A percentile compares a stretch with the other conserved stretches of the same genome.
Conservation (phyloP, 176 grass and related monocot genomes). For the Phyllostachys edulis region DNA sequence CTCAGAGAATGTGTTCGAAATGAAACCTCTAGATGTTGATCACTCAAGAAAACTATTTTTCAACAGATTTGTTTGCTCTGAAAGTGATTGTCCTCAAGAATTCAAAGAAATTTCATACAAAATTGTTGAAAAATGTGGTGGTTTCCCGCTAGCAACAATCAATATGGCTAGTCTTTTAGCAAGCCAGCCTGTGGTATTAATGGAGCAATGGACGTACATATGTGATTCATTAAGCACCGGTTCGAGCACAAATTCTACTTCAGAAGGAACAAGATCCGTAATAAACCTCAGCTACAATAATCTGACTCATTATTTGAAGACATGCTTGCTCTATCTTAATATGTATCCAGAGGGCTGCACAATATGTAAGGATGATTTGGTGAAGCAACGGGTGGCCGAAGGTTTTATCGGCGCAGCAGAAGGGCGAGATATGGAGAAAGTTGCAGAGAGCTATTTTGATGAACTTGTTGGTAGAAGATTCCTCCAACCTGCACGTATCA, state of each 20-base stretch:
- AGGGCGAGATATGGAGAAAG: neutral
- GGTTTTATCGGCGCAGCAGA: neutral
- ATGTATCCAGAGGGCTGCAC: neutral
- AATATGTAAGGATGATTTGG: neutral
- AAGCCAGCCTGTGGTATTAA: neutral
- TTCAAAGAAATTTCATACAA: neutral
- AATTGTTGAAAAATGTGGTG: neutral
- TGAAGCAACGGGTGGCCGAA: constrained; percentile 1
- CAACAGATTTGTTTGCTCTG: neutral
- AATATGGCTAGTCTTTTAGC: neutral
- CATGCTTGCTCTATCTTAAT: neutral
- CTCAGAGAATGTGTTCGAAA: neutral
- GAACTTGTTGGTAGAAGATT: neutral
- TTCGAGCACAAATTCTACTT: neutral
- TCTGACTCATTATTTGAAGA: constrained; percentile 1
- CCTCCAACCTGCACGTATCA: neutral
- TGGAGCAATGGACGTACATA: neutral
- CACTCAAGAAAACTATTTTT: neutral
- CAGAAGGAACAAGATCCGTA: neutral
- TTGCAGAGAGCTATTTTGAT: neutral
- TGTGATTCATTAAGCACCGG: neutral
- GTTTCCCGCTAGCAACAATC: neutral
- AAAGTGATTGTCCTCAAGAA: neutral
- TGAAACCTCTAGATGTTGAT: neutral
- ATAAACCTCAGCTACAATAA: neutral